These are phyloP conservation scores for Centrapalus pauciflorus DNA, from an alignment of 129 eudicot species.

Conservation along the genomic window DNA sequence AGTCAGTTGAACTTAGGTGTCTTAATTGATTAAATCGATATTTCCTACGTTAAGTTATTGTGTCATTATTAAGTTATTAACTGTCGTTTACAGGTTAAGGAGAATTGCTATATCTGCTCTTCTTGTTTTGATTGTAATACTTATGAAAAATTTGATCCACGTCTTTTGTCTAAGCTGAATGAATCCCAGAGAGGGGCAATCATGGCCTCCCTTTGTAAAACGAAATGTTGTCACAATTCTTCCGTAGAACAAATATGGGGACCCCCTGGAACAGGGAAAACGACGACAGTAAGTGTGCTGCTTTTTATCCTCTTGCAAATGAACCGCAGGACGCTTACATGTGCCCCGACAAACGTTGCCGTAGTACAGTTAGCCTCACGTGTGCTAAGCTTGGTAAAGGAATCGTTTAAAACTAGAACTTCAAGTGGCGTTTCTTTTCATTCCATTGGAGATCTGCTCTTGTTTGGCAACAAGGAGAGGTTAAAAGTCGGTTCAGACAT, in stretches of 20 bases:
- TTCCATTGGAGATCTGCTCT: slow-evolving; percentile 34
- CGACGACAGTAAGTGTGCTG: slow-evolving; percentile 30
- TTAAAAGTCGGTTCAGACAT: slow-evolving; percentile 30
- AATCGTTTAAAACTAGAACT: slow-evolving; percentile 1
- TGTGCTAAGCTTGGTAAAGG: slow-evolving; percentile 20
- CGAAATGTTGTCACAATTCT: slow-evolving; percentile 25
- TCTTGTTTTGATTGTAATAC: neutral
- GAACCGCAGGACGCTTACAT: slow-evolving; percentile 27
- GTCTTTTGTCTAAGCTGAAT: slow-evolving; percentile 6
- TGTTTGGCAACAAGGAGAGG: slow-evolving; percentile 40
- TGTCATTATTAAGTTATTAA: neutral
- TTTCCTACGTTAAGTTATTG: neutral
- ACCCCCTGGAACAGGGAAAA: slow-evolving; percentile 51
- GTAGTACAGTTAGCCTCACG: slow-evolving; percentile 37
- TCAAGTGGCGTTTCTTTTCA: slow-evolving; percentile 6
- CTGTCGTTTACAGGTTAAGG: neutral
- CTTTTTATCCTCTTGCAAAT: slow-evolving; percentile 22
- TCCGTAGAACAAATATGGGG: slow-evolving; percentile 42
- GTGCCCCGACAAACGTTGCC: slow-evolving; percentile 44
- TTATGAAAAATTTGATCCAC: neutral
- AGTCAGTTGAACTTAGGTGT: neutral
- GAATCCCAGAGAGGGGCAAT: slow-evolving; percentile 30
- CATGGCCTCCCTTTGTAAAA: slow-evolving; percentile 8
- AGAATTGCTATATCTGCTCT: neutral
- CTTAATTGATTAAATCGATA: neutral